Conservation (phyloP, 225 moss, liverwort and hornwort genomes). For the Rhytidiadelphus loreus region DNA sequence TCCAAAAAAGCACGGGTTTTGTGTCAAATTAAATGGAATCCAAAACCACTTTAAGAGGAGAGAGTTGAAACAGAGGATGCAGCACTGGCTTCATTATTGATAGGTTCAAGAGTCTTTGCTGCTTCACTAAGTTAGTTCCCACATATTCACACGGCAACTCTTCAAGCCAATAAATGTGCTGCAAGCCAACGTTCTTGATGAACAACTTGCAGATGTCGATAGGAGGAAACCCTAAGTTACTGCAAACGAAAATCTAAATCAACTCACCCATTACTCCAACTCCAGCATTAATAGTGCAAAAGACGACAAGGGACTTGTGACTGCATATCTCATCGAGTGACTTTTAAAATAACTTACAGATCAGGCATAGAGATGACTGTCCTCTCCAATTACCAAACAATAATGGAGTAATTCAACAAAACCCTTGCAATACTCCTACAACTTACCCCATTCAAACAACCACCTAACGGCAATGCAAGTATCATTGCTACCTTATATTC, state of each 20-base stretch:
- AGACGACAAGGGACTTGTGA: not conserved
- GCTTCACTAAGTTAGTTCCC: no score
- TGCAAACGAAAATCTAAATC: not conserved
- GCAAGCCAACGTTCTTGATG: not conserved
- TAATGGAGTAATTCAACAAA: not conserved
- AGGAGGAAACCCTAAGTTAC: not conserved
- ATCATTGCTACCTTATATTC: not conserved
- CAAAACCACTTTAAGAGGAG: not conserved
- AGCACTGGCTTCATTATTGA: not conserved
- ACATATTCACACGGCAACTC: not conserved
- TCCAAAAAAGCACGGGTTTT: not conserved
- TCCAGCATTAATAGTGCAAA: not conserved
- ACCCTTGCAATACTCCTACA: not conserved
- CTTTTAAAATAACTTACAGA: not conserved
- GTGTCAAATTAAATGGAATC: not conserved
- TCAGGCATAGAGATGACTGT: not conserved
- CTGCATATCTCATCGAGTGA: not conserved
- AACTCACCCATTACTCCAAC: not conserved
- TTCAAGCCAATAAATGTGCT: not conserved
- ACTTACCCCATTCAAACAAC: not conserved
- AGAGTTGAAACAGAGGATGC: not conserved
- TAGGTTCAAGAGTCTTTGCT: no score
- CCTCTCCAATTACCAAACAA: not conserved
- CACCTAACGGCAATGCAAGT: not conserved
- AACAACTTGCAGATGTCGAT: not conserved